Base-by-base conservation (phyloP, 2,329 filamentous ascomycete species). In the Aspergillus ochraceus region DNA sequence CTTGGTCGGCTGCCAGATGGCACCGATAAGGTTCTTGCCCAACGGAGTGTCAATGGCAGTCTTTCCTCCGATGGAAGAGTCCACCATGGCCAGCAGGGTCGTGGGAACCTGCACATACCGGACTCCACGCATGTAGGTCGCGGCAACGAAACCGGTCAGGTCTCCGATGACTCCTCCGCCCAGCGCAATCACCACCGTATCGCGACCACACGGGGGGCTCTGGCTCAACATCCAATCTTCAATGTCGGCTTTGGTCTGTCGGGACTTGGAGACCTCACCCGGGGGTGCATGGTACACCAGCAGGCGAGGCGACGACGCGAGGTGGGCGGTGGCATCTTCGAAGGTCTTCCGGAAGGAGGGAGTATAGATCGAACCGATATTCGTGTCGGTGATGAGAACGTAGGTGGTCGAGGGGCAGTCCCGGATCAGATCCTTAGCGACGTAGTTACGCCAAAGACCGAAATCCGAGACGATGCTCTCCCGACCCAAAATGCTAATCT, bases 51-150 rank as follows among this genome's bases (percentile, higher is more conserved):
- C 95, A 76, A 99, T 98, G 58, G 95, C 95, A 10, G 95, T 99
- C 83, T 99, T 99, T 64, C 95, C 95, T 63, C 95, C 95, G 72
- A 99, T 98, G 42, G 92, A 97, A 50, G 94, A 98, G 78, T 99
- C 95, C 47, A 99, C 95, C 95, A 99, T 99, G 64, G 95, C 88
- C 55, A 99, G 83, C 59, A 99, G 82, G 0, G 93, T 97, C 10
- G 95, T 99, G 1, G 95, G 95, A 51, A 99, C 93, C 78, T 99
- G 95, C 47, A 97, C 92, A 74, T 97, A 97, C 67, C 91, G 91
- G 63, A 99, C 89, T 58, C 95, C 95, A 67, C 95, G 89, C 95
- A 99, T 99, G 79, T 98, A 99, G 42, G 95, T 99, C 45, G 95
- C 92, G 22, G 95, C 95, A 54, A 98, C 92, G 74, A 96, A 99